Percentiles rank a stretch among this genome's conserved stretches.
Conservation (phyloP, 2,329 filamentous ascomycete genomes). For the Plenodomus lindquistii region DNA sequence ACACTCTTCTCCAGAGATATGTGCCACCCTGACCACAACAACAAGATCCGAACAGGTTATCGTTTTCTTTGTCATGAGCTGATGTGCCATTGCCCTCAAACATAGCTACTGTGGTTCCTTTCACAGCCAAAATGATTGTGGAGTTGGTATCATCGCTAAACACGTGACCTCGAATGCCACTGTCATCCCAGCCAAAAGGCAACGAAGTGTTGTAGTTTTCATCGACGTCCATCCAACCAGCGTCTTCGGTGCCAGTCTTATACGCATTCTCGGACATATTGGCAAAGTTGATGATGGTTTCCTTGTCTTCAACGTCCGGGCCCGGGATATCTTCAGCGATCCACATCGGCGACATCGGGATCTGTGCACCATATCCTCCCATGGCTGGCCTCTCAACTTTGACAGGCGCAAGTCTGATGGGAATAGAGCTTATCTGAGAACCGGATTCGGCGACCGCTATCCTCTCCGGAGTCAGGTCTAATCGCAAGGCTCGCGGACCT, state of each 20-base stretch:
- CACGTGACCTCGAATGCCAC: conserved; percentile 42
- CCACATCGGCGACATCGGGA: conserved; percentile 37
- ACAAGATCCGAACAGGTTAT: conserved; percentile 43
- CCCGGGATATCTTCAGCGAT: conserved; percentile 33
- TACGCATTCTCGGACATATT: conserved; percentile 45
- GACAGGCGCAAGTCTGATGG: conserved; percentile 32
- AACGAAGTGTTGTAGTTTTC: conserved; percentile 34
- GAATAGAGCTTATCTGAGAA: conserved; percentile 34
- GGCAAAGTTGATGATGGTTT: conserved; percentile 39
- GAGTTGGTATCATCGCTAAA: conserved; percentile 39
- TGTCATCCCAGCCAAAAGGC: conserved; percentile 44
- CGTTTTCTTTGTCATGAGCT: conserved; percentile 42
- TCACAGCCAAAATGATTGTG: conserved; percentile 39
- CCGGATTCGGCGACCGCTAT: conserved; percentile 25
- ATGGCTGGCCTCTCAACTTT: conserved; percentile 35
- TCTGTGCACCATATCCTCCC: conserved; percentile 21
- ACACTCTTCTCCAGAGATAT: conserved; percentile 41
- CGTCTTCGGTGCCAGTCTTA: conserved; percentile 36
- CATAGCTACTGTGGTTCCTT: conserved; percentile 42
- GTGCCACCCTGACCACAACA: conserved; percentile 43
- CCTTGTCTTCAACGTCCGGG: conserved; percentile 39
- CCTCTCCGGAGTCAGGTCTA: conserved; percentile 34
- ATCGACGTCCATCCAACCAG: conserved; percentile 42
- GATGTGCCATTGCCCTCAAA: conserved; percentile 44
- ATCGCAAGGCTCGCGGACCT: conserved; percentile 36